Percentiles rank a stretch among this genome's conserved stretches.
Conservation (phyloP, 228 moss, liverwort and hornwort species). For the Sphagnum magellanicum region DNA sequence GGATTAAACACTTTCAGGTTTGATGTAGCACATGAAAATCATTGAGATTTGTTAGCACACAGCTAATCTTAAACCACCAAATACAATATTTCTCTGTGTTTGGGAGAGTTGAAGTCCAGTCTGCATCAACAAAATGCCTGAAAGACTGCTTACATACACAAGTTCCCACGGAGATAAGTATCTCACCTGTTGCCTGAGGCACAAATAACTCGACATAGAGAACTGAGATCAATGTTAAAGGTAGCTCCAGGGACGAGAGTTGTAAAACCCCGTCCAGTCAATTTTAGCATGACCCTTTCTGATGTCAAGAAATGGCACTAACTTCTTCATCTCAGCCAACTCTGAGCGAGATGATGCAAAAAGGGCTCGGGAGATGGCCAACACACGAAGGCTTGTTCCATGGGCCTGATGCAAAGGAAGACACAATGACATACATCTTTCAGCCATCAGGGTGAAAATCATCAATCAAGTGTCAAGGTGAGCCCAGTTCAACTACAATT, state of each 20-base stretch:
- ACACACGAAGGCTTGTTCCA: conserved; percentile 53
- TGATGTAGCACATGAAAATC: too few species aligned
- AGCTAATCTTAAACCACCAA: too few species aligned
- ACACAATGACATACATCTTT: background rate
- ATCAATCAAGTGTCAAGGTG: background rate
- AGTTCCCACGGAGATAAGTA: too few species aligned
- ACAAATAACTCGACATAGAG: background rate
- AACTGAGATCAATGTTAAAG: conserved; percentile 8
- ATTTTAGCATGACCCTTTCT: conserved; percentile 32
- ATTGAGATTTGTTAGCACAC: too few species aligned
- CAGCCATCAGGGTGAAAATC: background rate
- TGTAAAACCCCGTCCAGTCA: conserved; percentile 74
- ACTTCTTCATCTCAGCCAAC: conserved; percentile 9
- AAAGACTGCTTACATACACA: too few species aligned
- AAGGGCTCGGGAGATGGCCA: conserved; percentile 37
- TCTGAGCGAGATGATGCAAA: conserved; percentile 20
- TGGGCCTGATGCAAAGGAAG: conserved; percentile 14
- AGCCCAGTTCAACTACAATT: background rate
- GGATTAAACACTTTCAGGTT: too few species aligned
- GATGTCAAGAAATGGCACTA: conserved; percentile 20
- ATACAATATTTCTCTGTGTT: too few species aligned
- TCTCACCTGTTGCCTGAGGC: too few species aligned
- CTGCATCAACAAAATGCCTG: too few species aligned
- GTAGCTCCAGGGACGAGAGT: conserved; percentile 41
- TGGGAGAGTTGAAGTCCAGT: too few species aligned